Percentiles rank a stretch among this genome's conserved stretches.
phyloP scores from a whole-genome alignment of 768 basidiomycete genomes.

The Tulasnella calospora region DNA sequence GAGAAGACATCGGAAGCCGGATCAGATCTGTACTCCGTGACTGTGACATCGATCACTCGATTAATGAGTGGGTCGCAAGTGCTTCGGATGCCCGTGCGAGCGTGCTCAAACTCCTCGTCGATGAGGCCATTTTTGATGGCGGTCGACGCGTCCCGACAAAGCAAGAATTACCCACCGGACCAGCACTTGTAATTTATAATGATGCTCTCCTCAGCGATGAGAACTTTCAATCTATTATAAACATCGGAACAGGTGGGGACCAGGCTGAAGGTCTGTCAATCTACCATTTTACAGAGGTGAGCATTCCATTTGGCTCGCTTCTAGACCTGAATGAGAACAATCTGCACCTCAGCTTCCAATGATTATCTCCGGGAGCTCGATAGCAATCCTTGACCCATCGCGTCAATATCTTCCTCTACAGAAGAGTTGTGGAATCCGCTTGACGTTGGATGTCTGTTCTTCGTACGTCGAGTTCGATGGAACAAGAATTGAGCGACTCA shows the following conservation, averaged over 20 bases:
- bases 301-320: background rate
- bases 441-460: background rate
- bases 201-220: background rate
- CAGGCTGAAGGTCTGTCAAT: background rate
- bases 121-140: background rate
- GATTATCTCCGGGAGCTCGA: background rate
- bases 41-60: background rate
- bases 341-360: background rate
- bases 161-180: background rate
- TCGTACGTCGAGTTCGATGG: background rate
- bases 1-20: background rate
- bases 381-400: constrained; percentile 10
- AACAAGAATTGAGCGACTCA: background rate
- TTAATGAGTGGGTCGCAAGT: constrained; percentile 13
- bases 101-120: background rate
- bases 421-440: background rate
- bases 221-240: background rate
- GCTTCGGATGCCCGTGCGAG: background rate
- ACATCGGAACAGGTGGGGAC: background rate
- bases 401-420: background rate
- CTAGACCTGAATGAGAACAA: background rate
- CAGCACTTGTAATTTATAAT: constrained; percentile 9
- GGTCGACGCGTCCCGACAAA: background rate
- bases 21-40: background rate
- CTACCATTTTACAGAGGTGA: constrained; percentile 14